Evolutionary conservation across 2,329 filamentous ascomycete species (phyloP).

Genomic region (Phaeosphaeria sp.): DNA sequence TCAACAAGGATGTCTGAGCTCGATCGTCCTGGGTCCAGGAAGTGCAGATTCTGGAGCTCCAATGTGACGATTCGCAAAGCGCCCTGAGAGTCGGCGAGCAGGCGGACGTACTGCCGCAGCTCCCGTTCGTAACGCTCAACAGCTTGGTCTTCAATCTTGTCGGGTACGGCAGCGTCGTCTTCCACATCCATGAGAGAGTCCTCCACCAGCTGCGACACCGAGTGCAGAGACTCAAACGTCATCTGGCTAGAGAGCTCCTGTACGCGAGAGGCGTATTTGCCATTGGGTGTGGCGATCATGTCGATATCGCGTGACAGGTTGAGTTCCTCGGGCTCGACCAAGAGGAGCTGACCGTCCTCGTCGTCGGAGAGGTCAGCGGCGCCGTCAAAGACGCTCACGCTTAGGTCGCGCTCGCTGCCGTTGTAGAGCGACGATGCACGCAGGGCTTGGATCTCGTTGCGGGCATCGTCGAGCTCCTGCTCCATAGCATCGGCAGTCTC

Average conservation of each 20-base stretch:
- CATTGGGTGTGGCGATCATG: constrained; percentile 32
- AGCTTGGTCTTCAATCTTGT: constrained; percentile 45
- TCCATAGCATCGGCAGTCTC: constrained; percentile 42
- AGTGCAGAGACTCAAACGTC: constrained; percentile 33
- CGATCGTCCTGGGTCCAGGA: constrained; percentile 42
- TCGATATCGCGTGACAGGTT: constrained; percentile 38
- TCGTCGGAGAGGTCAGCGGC: constrained; percentile 33
- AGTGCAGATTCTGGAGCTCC: constrained; percentile 53
- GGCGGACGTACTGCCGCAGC: constrained; percentile 46
- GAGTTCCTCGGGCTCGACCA: constrained; percentile 44
- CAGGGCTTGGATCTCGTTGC: constrained; percentile 45
- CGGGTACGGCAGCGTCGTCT: constrained; percentile 24
- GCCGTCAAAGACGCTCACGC: constrained; percentile 24
- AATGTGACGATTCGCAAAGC: constrained; percentile 52
- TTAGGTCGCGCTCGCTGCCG: constrained; percentile 26
- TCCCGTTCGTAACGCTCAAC: constrained; percentile 48
- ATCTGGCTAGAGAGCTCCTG: constrained; percentile 37
- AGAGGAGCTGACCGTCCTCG: constrained; percentile 36
- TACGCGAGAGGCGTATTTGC: constrained; percentile 37
- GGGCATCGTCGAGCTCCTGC: constrained; percentile 42
- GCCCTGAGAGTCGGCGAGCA: constrained; percentile 49
- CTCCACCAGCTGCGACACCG: constrained; percentile 32
- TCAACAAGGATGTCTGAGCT: constrained; percentile 45
- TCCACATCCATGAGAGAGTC: constrained; percentile 30
- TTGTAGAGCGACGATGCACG: constrained; percentile 40